phyloP scores from a whole-genome alignment of 1,139 yeast species.

The Yamadazyma kanchanaburiensis region DNA sequence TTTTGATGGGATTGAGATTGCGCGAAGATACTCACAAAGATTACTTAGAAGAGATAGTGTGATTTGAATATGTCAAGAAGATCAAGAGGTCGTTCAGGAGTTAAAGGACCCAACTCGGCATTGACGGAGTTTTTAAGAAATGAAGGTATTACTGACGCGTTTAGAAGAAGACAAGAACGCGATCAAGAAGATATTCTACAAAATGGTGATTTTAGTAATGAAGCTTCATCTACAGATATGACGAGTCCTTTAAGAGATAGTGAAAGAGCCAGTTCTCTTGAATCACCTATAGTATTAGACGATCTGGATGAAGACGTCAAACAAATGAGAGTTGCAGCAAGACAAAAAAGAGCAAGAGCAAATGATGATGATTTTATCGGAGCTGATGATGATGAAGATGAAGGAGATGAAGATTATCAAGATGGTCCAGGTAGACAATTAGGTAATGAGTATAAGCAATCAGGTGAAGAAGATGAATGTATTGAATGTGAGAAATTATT shows the following conservation, averaged over 20 bases:
- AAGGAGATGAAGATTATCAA: slow-evolving; percentile 28
- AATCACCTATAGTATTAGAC: no score
- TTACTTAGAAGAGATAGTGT: no score
- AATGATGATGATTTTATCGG: slow-evolving; percentile 14
- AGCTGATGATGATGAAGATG: slow-evolving; percentile 16
- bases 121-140: slow-evolving; percentile 68
- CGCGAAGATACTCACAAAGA: no score
- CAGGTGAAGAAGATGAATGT: slow-evolving; percentile 54
- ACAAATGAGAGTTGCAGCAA: slow-evolving; percentile 42
- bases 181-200: slow-evolving; percentile 4
- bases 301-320: slow-evolving; percentile 27
- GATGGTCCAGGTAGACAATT: slow-evolving; percentile 25
- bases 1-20: no score
- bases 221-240: neutral
- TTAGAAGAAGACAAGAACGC: slow-evolving; percentile 56
- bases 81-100: slow-evolving; percentile 25
- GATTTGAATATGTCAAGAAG: slow-evolving; percentile 23
- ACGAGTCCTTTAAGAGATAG: no score
- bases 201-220: neutral
- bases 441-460: slow-evolving; percentile 22
- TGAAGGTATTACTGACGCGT: slow-evolving; percentile 86
- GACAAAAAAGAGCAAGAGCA: slow-evolving; percentile 27
- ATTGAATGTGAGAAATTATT: slow-evolving; percentile 58
- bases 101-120: slow-evolving; percentile 78
- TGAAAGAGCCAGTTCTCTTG: no score